phyloP scores from a whole-genome alignment of 345 rosid species.

The Kandelia obovata region DNA sequence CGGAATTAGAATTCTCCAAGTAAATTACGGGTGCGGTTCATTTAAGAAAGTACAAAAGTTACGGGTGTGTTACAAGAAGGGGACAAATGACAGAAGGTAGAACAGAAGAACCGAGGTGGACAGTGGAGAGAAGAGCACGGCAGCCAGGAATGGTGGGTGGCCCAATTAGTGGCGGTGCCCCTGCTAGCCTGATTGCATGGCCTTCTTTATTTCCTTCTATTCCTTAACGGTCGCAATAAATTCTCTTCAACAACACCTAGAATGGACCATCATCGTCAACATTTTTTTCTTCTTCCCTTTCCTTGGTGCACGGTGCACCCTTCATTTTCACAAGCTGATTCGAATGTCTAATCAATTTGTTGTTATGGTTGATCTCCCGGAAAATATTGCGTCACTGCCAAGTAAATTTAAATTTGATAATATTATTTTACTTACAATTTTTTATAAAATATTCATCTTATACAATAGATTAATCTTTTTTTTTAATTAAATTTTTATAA shows the following conservation, averaged over 20 bases:
- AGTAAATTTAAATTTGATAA: too few relatives aligned
- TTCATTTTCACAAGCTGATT: too few relatives aligned
- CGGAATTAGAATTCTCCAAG: too few relatives aligned
- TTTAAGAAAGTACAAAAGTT: not conserved
- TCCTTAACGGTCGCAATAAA: not conserved
- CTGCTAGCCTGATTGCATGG: not conserved
- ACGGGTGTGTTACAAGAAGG: not conserved
- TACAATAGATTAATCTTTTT: not conserved
- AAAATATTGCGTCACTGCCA: too few relatives aligned
- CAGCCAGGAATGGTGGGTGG: not conserved
- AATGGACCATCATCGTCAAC: too few relatives aligned
- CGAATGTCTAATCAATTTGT: too few relatives aligned
- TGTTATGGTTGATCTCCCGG: too few relatives aligned
- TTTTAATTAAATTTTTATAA: not conserved
- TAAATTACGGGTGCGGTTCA: too few relatives aligned
- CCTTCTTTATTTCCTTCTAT: not conserved
- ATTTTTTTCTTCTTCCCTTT: too few relatives aligned
- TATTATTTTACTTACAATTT: too few relatives aligned
- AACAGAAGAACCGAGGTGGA: conserved; percentile 19
- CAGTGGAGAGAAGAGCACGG: not conserved
- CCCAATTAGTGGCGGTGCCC: conserved; percentile 9
- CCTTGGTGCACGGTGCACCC: too few relatives aligned
- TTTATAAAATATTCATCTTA: not conserved
- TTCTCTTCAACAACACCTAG: not conserved
- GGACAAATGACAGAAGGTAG: not conserved